Percentiles rank a stretch among this genome's conserved stretches.
phyloP scores from a whole-genome alignment of 192 early-diverging fungal genomes.

The Umbelopsis vinacea region DNA sequence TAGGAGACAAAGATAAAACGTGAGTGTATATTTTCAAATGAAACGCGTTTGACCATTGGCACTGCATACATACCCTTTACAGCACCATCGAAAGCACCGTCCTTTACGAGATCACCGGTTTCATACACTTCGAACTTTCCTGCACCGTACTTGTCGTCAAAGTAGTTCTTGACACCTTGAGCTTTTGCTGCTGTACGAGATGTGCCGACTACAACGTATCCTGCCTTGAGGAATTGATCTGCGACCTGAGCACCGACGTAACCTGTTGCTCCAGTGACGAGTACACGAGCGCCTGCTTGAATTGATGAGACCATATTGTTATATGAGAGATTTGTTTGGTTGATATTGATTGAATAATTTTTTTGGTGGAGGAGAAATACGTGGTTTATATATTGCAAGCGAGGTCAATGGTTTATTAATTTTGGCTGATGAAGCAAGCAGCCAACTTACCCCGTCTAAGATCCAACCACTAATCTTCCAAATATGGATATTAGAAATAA shows the following conservation, averaged over 20 bases:
- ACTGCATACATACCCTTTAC: slow-evolving; percentile 33
- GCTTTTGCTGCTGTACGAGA: slow-evolving; percentile 41
- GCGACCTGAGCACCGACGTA: slow-evolving; percentile 50
- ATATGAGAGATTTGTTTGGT: no score
- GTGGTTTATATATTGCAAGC: no score
- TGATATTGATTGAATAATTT: no score
- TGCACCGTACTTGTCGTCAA: not conserved
- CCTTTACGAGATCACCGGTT: slow-evolving; percentile 36
- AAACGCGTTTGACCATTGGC: not conserved
- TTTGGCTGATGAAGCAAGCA: no score
- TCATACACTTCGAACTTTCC: slow-evolving; percentile 30
- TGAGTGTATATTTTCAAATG: not conserved
- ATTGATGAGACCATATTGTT: no score
- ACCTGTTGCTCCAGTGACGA: slow-evolving; percentile 41
- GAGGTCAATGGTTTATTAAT: no score
- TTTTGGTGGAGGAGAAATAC: no score
- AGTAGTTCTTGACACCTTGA: not conserved
- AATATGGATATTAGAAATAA: no score
- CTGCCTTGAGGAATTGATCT: slow-evolving; percentile 44
- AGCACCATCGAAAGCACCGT: slow-evolving; percentile 46
- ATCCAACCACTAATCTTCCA: no score
- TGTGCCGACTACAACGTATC: slow-evolving; percentile 47
- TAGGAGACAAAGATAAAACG: not conserved
- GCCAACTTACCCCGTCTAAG: no score
- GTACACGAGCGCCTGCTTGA: not conserved